Conservation (phyloP, 2,329 filamentous ascomycete species). For the Venturia carpophila region DNA sequence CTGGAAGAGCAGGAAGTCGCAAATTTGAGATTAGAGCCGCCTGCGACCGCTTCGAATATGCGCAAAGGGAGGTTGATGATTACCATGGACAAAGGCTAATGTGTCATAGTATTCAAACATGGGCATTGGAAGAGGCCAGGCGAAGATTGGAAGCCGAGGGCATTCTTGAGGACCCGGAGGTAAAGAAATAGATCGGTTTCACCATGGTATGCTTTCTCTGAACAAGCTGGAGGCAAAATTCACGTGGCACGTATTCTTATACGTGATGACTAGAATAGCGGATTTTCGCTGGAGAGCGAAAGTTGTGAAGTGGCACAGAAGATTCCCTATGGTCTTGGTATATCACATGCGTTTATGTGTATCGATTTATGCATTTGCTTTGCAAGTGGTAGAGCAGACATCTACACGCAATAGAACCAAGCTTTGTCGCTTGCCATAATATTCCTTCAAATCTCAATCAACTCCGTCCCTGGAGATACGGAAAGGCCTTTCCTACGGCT, state of each 20-base stretch:
- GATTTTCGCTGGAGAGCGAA: not conserved
- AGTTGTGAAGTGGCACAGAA: not conserved
- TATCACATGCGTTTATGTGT: not conserved
- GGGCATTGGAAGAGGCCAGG: conserved; percentile 94
- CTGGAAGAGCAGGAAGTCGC: not conserved
- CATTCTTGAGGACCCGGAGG: conserved; percentile 70
- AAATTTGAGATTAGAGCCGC: not conserved
- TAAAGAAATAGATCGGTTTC: not conserved
- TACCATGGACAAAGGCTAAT: conserved; percentile 21
- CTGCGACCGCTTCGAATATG: not conserved
- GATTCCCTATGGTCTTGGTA: not conserved
- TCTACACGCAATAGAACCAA: conserved; percentile 2
- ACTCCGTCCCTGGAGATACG: not conserved
- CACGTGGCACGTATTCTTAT: not conserved
- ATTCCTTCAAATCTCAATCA: not conserved
- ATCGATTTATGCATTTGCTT: not conserved
- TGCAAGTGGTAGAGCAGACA: not conserved
- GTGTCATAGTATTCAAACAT: conserved; percentile 81
- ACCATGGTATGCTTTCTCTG: not conserved
- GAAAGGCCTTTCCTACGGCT: no score
- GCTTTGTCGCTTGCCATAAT: not conserved
- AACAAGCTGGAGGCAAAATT: not conserved
- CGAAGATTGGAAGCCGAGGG: conserved; percentile 93
- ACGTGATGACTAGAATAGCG: not conserved
- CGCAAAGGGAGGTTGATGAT: not conserved